Evolutionary conservation across 1,139 yeast species (phyloP), one percentile per base, ranked within the genome.

Genomic region (Suhomyces choctaworum): DNA sequence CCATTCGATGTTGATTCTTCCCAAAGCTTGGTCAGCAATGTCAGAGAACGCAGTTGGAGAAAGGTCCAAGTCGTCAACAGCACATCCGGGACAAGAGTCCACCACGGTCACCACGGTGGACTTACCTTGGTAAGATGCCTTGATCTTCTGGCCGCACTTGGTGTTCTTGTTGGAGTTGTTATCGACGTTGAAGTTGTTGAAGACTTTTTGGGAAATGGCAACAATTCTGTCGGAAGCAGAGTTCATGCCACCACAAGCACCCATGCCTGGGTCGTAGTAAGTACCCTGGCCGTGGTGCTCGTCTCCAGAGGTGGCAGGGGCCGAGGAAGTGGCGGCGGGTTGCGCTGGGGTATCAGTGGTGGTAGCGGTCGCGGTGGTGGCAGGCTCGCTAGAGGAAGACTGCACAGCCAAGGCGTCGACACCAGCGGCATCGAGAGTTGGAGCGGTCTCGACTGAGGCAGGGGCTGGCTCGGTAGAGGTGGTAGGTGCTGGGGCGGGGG

Each of bases 191-290:
- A 60, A 50, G 28, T 56, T 49, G 41, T 66, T 66, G 41, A 52
- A 69, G 40, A 66, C 52, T 29, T 51, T 45, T 38, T 64, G 62
- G 21, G 73, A 64, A 33, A 70, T 51, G 25, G 75, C 76, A 21
- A 64, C 71, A 46, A 80, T 70, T 46, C 57, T 58, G 50, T 80
- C 85, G 16, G 65, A 28, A 46, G 70, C 78, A 19, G 62, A 35
- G 61, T 58, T 70, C 42, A 65, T 58, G 38, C 47, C 41, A 31
- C 86, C 86, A 61, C 86, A 80, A 19, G 86, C 79, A 37, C 85
- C 86, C 40, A 78, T 58, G 15, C 80, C 83, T 19, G 78, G 60
- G 32, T 62, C 60, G 63, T 74, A 80, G 68, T 57, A 80, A 36
- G 86, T 80, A 45, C 82, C 85, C 39, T 78, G 66, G 40, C 86